Evolutionary conservation across 345 rosid species (phyloP).

Genomic region (Linum trigynum): DNA sequence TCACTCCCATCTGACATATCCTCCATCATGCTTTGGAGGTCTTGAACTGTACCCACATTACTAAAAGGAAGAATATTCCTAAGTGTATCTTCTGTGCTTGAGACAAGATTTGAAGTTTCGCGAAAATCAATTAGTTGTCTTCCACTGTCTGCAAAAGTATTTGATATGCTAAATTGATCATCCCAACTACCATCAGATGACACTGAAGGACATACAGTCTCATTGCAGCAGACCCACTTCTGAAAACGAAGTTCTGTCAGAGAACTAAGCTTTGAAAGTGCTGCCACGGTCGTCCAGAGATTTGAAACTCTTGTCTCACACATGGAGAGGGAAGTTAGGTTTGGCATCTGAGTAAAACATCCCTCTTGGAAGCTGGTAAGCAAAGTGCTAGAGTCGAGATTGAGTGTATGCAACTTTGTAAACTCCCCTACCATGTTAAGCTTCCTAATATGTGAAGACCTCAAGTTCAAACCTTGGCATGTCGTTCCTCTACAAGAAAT

Average conservation of each 20-base stretch:
- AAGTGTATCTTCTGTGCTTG: conserved; percentile 31
- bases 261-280: conserved; percentile 66
- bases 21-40: conserved; percentile 25
- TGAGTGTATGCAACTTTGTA: conserved; percentile 47
- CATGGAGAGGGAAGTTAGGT: conserved; percentile 62
- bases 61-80: conserved; percentile 27
- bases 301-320: conserved; percentile 70
- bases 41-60: conserved; percentile 19
- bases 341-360: conserved; percentile 82
- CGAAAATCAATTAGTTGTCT: conserved; percentile 17
- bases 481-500: conserved; percentile 55
- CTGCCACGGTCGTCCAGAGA: conserved; percentile 77
- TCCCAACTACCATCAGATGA: conserved; percentile 24
- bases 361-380: conserved; percentile 62
- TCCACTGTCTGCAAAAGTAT: conserved; percentile 15
- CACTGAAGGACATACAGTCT: conserved; percentile 25
- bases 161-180: conserved; percentile 21
- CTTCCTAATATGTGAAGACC: conserved; percentile 51
- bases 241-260: conserved; percentile 68
- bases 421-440: conserved; percentile 82
- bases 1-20: conserved; percentile 56
- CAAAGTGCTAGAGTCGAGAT: conserved; percentile 59
- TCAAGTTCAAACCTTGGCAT: conserved; percentile 64
- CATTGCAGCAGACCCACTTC: conserved; percentile 54
- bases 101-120: conserved; percentile 25